These are phyloP conservation scores for Xylaria sp. DNA, from an alignment of 2,329 filamentous ascomycete species.

Conservation along the genomic window DNA sequence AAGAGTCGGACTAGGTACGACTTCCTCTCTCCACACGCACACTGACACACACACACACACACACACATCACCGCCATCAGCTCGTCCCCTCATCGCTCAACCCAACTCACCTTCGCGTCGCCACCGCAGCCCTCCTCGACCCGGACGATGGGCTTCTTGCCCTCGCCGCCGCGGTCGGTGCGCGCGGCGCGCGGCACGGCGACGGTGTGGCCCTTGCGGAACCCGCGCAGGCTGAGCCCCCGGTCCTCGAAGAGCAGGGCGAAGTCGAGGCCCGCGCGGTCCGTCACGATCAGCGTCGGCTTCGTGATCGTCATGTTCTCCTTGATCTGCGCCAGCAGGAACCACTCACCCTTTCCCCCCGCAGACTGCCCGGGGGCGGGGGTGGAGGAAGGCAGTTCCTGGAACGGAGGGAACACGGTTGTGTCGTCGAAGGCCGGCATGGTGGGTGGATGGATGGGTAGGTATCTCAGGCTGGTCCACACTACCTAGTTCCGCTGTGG, in stretches of 20 bases:
- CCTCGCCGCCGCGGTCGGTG: slow-evolving; percentile 39
- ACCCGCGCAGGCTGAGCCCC: slow-evolving; percentile 40
- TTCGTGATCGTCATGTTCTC: slow-evolving; percentile 49
- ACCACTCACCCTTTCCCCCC: too few relatives aligned
- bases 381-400: slow-evolving; percentile 14
- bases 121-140: slow-evolving; percentile 38
- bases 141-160: slow-evolving; percentile 44
- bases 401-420: slow-evolving; percentile 19
- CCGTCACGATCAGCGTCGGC: slow-evolving; percentile 50
- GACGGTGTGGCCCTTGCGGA: slow-evolving; percentile 45
- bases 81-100: not conserved
- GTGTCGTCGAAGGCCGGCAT: slow-evolving; percentile 24
- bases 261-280: slow-evolving; percentile 44
- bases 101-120: slow-evolving; percentile 36
- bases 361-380: not conserved
- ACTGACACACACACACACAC: too few relatives aligned
- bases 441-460: not conserved
- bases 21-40: too few relatives aligned
- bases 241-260: slow-evolving; percentile 50
- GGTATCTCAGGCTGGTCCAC: not conserved
- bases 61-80: too few relatives aligned
- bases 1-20: too few relatives aligned
- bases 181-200: slow-evolving; percentile 41
- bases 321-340: slow-evolving; percentile 37
- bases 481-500: too few relatives aligned